Percentiles rank a stretch among this genome's conserved stretches.
These are phyloP conservation scores for Cyberlindnera galapagoensis DNA, from an alignment of 805 yeast genomes.

Conservation along the genomic window DNA sequence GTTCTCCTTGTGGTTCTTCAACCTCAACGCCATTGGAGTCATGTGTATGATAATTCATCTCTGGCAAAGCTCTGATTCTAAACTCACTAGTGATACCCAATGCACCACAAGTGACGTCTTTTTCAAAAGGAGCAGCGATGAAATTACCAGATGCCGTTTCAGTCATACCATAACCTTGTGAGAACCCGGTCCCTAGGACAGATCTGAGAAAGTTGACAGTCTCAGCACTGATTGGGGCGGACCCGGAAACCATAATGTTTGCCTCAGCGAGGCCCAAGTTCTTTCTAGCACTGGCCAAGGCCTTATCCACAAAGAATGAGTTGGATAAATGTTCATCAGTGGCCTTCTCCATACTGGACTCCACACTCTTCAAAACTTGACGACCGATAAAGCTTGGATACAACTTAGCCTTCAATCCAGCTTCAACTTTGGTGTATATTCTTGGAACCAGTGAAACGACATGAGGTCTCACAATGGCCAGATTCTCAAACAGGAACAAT, in stretches of 20 bases:
- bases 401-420: conserved; percentile 31
- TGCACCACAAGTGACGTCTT: conserved; percentile 36
- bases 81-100: conserved; percentile 48
- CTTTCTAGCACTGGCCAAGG: conserved; percentile 32
- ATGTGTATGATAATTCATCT: conserved; percentile 34
- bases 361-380: conserved; percentile 11
- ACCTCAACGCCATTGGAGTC: conserved; percentile 22
- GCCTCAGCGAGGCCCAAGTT: conserved; percentile 34
- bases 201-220: conserved; percentile 50
- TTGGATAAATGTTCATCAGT: conserved; percentile 5
- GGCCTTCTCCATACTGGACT: conserved; percentile 10
- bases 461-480: conserved; percentile 40
- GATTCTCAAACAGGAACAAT: conserved; percentile 42
- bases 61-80: conserved; percentile 46
- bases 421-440: conserved; percentile 47
- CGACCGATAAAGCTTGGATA: conserved; percentile 9
- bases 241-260: conserved; percentile 35
- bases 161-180: conserved; percentile 57
- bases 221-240: conserved; percentile 55
- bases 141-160: conserved; percentile 56
- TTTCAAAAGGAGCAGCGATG: conserved; percentile 31
- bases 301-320: conserved; percentile 8
- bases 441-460: conserved; percentile 49
- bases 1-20: conserved; percentile 41
- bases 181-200: conserved; percentile 36